Evolutionary conservation across 2,329 filamentous ascomycete species (phyloP).

Genomic region (Hymenotorrendiella dingleyae): DNA sequence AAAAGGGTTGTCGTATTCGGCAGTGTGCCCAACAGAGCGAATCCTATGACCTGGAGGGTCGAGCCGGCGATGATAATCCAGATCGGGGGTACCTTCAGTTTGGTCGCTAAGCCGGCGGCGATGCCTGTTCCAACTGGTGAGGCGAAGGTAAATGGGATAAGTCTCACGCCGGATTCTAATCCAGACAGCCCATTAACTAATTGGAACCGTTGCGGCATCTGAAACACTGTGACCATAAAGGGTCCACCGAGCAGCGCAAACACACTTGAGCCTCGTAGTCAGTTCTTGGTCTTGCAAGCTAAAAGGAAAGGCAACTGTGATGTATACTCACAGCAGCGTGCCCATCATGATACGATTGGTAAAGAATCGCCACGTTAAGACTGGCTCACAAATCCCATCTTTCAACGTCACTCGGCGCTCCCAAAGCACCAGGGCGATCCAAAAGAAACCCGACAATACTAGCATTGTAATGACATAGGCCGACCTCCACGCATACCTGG

Average conservation of each 20-base stretch:
- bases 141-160: neutral
- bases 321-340: conserved; percentile 9
- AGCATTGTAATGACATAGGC: neutral
- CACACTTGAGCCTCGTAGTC: too few species aligned
- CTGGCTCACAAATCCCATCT: conserved; percentile 4
- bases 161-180: neutral
- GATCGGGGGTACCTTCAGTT: neutral
- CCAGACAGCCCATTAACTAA: neutral
- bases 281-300: too few species aligned
- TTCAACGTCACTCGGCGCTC: neutral
- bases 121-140: neutral
- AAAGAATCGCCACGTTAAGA: conserved; percentile 14
- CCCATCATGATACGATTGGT: conserved; percentile 8
- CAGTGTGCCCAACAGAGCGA: neutral
- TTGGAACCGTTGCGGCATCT: conserved; percentile 1
- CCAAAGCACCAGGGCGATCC: neutral
- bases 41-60: neutral
- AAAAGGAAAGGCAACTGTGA: neutral
- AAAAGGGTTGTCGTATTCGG: neutral
- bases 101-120: neutral
- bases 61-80: neutral
- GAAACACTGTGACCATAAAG: neutral
- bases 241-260: neutral
- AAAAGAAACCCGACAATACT: neutral
- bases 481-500: neutral